Conservation (phyloP, 768 basidiomycete species). For the Phylloporus scabripes region DNA sequence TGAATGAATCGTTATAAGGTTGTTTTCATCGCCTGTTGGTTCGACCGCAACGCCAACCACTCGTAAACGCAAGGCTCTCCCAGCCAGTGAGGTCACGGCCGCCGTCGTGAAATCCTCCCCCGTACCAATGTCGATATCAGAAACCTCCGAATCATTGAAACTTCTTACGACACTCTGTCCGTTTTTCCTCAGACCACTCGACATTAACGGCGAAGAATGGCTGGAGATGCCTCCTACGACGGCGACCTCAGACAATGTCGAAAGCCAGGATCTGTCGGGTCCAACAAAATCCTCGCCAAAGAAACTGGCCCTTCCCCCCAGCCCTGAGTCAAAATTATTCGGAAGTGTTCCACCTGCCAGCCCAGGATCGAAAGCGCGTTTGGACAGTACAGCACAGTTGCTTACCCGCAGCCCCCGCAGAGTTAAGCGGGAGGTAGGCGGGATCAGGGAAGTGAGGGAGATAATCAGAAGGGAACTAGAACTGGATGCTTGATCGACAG, state of each 20-base stretch:
- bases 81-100: constrained; percentile 56
- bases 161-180: constrained; percentile 69
- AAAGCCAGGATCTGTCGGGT: constrained; percentile 22
- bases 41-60: constrained; percentile 47
- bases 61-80: constrained; percentile 69
- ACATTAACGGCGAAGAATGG: constrained; percentile 53
- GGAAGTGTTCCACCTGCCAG: constrained; percentile 36
- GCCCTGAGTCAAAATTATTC: constrained; percentile 35
- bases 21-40: constrained; percentile 63
- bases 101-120: constrained; percentile 78
- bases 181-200: constrained; percentile 67
- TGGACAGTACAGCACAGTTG: constrained; percentile 57
- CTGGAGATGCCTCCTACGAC: constrained; percentile 41
- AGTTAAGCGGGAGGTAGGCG: constrained; percentile 66
- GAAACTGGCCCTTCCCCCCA: constrained; percentile 27
- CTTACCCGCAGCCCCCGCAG: constrained; percentile 65
- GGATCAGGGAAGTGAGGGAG: constrained; percentile 74
- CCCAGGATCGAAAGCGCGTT: constrained; percentile 45
- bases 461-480: constrained; percentile 77
- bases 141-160: constrained; percentile 68
- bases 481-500: constrained; percentile 44
- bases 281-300: constrained; percentile 34
- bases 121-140: constrained; percentile 70
- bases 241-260: constrained; percentile 14
- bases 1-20: constrained; percentile 30